Percentiles rank a stretch among this genome's conserved stretches.
Conservation (phyloP, 2,329 filamentous ascomycete species). For the Ciborinia camelliae region DNA sequence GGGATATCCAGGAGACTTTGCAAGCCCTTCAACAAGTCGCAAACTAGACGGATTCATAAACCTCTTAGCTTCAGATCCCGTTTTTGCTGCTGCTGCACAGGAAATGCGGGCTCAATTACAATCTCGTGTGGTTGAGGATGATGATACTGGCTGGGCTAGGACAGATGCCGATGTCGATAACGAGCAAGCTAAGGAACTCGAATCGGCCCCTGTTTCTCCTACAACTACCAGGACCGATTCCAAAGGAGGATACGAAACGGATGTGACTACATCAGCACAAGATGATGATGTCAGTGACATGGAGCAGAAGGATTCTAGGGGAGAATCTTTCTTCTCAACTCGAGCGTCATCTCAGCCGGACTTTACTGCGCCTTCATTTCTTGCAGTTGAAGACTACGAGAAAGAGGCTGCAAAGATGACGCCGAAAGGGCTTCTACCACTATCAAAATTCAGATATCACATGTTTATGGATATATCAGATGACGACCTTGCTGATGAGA, state of each 20-base stretch:
- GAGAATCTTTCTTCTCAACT: slow-evolving; percentile 29
- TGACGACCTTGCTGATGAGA: slow-evolving; percentile 81
- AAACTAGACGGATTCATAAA: slow-evolving; percentile 72
- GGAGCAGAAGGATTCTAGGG: slow-evolving; percentile 29
- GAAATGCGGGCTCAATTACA: slow-evolving; percentile 82
- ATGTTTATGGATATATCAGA: slow-evolving; percentile 84
- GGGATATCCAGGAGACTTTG: slow-evolving; percentile 90
- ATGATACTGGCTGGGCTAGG: slow-evolving; percentile 90
- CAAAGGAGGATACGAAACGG: slow-evolving; percentile 16
- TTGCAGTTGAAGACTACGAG: slow-evolving; percentile 75
- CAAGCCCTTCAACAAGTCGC: slow-evolving; percentile 67
- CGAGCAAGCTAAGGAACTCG: slow-evolving; percentile 26
- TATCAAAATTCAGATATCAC: slow-evolving; percentile 86
- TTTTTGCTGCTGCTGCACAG: slow-evolving; percentile 79
- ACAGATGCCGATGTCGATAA: slow-evolving; percentile 58
- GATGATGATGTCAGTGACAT: slow-evolving; percentile 28
- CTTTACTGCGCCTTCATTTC: slow-evolving; percentile 44
- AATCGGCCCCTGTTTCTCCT: slow-evolving; percentile 29
- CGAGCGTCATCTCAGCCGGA: slow-evolving; percentile 28
- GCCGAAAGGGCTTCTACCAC: slow-evolving; percentile 62
- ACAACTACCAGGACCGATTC: slow-evolving; percentile 23
- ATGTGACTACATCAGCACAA: slow-evolving; percentile 3
- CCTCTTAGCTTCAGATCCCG: slow-evolving; percentile 70
- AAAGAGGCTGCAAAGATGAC: slow-evolving; percentile 70
- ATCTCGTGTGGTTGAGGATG: slow-evolving; percentile 71